Evolutionary conservation across 768 basidiomycete genomes (phyloP).

Genomic region (Hericium rajendrae): DNA sequence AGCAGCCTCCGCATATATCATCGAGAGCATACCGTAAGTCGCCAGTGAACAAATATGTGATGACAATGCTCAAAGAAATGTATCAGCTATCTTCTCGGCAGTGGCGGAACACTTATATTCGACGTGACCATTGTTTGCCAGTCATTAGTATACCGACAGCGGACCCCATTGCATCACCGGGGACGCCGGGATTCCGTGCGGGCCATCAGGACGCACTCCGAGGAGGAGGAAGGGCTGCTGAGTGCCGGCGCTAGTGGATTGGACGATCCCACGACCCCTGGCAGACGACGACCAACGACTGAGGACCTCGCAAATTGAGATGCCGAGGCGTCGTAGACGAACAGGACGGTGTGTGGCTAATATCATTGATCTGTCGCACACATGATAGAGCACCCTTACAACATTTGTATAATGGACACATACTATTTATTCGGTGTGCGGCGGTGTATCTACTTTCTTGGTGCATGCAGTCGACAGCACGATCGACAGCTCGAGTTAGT

Average conservation of each 20-base stretch:
- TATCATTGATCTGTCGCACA: too few relatives aligned
- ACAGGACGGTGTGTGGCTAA: too few relatives aligned
- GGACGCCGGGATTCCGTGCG: conserved; percentile 14
- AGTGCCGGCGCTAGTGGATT: conserved; percentile 1
- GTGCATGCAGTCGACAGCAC: too few relatives aligned
- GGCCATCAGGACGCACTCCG: conserved; percentile 7
- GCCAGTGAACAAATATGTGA: background rate
- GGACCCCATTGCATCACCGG: conserved; percentile 21
- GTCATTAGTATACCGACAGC: conserved; percentile 64
- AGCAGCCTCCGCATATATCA: conserved; percentile 58
- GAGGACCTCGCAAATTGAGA: background rate
- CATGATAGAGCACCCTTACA: too few relatives aligned
- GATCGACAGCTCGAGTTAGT: too few relatives aligned
- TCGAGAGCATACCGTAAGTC: conserved; percentile 79
- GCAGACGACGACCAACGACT: conserved; percentile 11
- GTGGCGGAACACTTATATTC: conserved; percentile 87
- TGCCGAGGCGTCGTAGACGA: too few relatives aligned
- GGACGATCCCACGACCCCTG: conserved; percentile 10
- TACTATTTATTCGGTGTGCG: too few relatives aligned
- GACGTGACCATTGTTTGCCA: conserved; percentile 89
- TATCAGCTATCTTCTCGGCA: conserved; percentile 82
- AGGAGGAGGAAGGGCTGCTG: conserved; percentile 20
- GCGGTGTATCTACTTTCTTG: too few relatives aligned
- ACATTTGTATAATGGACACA: too few relatives aligned
- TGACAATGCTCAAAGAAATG: background rate